Conservation (phyloP, 352 stramenopile species). For the Pythium diclinum region DNA sequence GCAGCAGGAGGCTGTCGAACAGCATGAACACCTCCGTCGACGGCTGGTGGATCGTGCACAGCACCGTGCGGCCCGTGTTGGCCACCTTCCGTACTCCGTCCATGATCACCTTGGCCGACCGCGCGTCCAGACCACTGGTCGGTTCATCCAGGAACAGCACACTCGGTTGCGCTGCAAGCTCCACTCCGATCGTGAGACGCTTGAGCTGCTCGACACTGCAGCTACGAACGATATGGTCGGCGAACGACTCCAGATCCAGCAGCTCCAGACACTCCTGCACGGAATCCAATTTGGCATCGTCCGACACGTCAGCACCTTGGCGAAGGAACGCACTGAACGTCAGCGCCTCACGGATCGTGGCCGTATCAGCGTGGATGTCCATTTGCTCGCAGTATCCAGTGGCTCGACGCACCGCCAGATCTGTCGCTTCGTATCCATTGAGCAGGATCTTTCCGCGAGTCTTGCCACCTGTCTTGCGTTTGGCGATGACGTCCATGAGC, state of each 20-base stretch:
- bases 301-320: conserved; percentile 31
- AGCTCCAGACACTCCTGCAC: conserved; percentile 44
- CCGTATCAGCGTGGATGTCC: conserved; percentile 79
- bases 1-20: conserved; percentile 28
- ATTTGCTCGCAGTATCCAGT: conserved; percentile 57
- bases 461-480: conserved; percentile 80
- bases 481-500: conserved; percentile 89
- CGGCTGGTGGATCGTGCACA: conserved; percentile 33
- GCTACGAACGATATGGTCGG: conserved; percentile 36
- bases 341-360: conserved; percentile 90
- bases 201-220: conserved; percentile 50
- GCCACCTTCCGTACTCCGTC: conserved; percentile 80
- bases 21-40: conserved; percentile 29
- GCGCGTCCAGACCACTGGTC: conserved; percentile 81
- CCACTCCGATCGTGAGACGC: conserved; percentile 49
- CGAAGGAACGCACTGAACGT: conserved; percentile 90
- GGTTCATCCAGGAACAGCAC: conserved; percentile 81
- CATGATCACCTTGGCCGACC: conserved; percentile 80
- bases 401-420: conserved; percentile 21
- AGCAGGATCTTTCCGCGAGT: conserved; percentile 52
- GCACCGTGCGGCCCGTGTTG: conserved; percentile 27
- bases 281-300: conserved; percentile 33
- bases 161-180: conserved; percentile 72
- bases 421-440: conserved; percentile 25
- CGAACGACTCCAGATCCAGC: conserved; percentile 31